phyloP scores from a whole-genome alignment of 2,329 filamentous ascomycete species.

The Ophiosphaerella herpotricha region DNA sequence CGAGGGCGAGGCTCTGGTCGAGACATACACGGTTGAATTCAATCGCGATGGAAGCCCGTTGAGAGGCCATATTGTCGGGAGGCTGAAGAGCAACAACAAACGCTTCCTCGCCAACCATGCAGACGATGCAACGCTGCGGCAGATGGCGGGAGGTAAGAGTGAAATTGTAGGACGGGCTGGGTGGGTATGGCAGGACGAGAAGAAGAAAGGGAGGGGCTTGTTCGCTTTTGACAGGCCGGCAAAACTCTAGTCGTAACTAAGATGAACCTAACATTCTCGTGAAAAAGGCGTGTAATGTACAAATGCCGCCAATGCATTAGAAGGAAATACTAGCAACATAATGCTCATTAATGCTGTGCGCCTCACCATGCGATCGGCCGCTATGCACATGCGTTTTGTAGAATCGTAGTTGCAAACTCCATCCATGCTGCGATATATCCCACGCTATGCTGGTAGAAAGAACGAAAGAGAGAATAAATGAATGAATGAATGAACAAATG shows the following conservation, averaged over 20 bases:
- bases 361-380: constrained; percentile 6
- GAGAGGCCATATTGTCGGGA: constrained; percentile 58
- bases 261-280: neutral
- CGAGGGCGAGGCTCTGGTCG: constrained; percentile 58
- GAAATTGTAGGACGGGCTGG: constrained; percentile 58
- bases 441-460: constrained; percentile 5
- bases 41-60: constrained; percentile 55
- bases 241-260: constrained; percentile 11
- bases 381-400: constrained; percentile 10
- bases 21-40: constrained; percentile 67
- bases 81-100: constrained; percentile 52
- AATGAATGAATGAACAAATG: too few relatives aligned
- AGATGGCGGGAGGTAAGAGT: constrained; percentile 48
- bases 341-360: constrained; percentile 1
- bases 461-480: neutral
- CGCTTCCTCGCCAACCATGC: constrained; percentile 64
- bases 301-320: neutral
- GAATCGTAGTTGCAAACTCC: constrained; percentile 8
- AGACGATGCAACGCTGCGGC: constrained; percentile 54
- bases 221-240: constrained; percentile 34
- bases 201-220: constrained; percentile 32
- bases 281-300: constrained; percentile 1
- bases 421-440: constrained; percentile 4
- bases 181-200: constrained; percentile 46
- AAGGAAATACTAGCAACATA: neutral